Evolutionary conservation across 1,284 basidiomycete genomes (phyloP).

Genomic region (Ceratobasidium sp.): DNA sequence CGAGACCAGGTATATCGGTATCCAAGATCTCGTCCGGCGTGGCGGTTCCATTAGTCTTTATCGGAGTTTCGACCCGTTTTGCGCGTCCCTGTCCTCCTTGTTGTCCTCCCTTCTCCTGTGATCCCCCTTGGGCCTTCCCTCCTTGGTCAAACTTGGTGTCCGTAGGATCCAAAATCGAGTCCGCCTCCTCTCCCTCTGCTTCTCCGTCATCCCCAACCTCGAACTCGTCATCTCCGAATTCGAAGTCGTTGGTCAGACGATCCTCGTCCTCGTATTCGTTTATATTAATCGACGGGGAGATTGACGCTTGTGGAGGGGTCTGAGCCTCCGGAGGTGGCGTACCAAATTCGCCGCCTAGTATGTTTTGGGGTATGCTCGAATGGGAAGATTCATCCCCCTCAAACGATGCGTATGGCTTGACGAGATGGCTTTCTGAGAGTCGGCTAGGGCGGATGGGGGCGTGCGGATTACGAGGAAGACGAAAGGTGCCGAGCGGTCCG

Average conservation of each 20-base stretch:
- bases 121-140: constrained; percentile 4
- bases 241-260: constrained; percentile 34
- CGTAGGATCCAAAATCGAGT: constrained; percentile 35
- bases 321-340: neutral
- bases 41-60: constrained; percentile 21
- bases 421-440: constrained; percentile 38
- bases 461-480: constrained; percentile 30
- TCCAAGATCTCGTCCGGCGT: constrained; percentile 54
- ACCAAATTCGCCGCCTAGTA: constrained; percentile 7
- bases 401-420: constrained; percentile 40
- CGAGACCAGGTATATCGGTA: constrained; percentile 56
- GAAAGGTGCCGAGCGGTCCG: constrained; percentile 40
- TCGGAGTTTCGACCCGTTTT: constrained; percentile 41
- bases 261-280: constrained; percentile 29
- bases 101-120: neutral
- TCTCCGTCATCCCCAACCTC: constrained; percentile 29
- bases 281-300: neutral
- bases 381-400: constrained; percentile 39
- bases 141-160: constrained; percentile 19
- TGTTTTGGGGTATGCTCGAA: constrained; percentile 23
- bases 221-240: constrained; percentile 37
- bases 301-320: neutral
- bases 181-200: constrained; percentile 27
- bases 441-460: constrained; percentile 38
- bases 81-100: constrained; percentile 27